A percentile compares a stretch with the other conserved stretches of the same genome.
phyloP scores from a whole-genome alignment of 2,329 filamentous ascomycete genomes.

The Colletotrichum abscissum region DNA sequence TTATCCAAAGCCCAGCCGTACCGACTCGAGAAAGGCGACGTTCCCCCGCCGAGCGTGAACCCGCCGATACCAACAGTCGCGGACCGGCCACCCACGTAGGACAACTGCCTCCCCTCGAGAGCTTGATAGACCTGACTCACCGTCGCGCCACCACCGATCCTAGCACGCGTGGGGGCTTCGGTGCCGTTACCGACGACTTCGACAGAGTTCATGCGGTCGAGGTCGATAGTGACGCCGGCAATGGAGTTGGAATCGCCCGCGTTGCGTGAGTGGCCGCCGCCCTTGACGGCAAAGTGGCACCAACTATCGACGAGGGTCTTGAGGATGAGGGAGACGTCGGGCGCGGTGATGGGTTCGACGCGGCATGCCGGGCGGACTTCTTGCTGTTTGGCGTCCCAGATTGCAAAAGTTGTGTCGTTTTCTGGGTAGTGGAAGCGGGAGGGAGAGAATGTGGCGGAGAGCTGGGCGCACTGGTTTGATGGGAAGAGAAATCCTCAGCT shows the following conservation, averaged over 20 bases:
- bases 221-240: conserved; percentile 46
- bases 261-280: conserved; percentile 28
- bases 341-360: conserved; percentile 30
- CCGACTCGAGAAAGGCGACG: conserved; percentile 45
- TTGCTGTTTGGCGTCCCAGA: conserved; percentile 39
- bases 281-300: conserved; percentile 36
- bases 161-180: neutral
- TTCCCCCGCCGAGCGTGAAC: conserved; percentile 40
- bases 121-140: conserved; percentile 38
- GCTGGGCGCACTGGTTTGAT: no score
- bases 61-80: conserved; percentile 32
- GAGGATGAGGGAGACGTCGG: conserved; percentile 20
- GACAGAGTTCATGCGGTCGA: conserved; percentile 43
- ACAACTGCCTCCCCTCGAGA: conserved; percentile 38
- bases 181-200: neutral
- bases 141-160: neutral
- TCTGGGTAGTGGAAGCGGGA: neutral
- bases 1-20: conserved; percentile 41
- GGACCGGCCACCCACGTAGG: conserved; percentile 30
- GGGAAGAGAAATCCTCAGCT: no score
- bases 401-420: conserved; percentile 25
- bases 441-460: no score
- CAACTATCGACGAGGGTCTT: conserved; percentile 19
- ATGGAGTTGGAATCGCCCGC: conserved; percentile 42
- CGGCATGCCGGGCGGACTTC: conserved; percentile 34